Conservation (phyloP, 768 basidiomycete species). For the Daedaleopsis nitida region DNA sequence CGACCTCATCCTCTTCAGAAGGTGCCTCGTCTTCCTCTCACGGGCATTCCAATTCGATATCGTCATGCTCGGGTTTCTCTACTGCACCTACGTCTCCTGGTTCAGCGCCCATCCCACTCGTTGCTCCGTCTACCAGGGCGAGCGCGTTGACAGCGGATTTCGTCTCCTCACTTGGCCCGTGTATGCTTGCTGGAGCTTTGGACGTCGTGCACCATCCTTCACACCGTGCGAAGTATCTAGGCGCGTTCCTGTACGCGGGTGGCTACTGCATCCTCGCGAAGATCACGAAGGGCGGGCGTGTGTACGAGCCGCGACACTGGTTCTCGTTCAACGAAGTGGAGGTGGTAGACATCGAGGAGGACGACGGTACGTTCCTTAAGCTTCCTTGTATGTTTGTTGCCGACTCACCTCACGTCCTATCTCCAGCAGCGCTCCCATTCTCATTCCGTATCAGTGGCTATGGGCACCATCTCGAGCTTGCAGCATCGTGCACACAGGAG, state of each 20-base stretch:
- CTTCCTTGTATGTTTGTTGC: no score
- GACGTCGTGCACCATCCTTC: slow-evolving; percentile 79
- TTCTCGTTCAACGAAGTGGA: slow-evolving; percentile 77
- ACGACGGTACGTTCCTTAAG: slow-evolving; percentile 68
- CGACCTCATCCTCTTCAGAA: not conserved
- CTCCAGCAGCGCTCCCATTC: slow-evolving; percentile 73
- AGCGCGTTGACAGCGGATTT: slow-evolving; percentile 52
- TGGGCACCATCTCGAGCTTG: slow-evolving; percentile 82
- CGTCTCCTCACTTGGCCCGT: slow-evolving; percentile 74
- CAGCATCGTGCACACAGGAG: slow-evolving; percentile 81
- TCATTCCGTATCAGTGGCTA: slow-evolving; percentile 68
- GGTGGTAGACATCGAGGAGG: slow-evolving; percentile 64
- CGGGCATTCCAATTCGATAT: slow-evolving; percentile 1
- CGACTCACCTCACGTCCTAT: not conserved
- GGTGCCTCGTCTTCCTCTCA: not conserved
- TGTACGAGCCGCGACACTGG: slow-evolving; percentile 90
- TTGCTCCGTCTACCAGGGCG: slow-evolving; percentile 1
- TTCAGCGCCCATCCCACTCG: slow-evolving; percentile 8
- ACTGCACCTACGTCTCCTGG: slow-evolving; percentile 10
- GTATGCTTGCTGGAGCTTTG: slow-evolving; percentile 80
- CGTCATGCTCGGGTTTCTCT: not conserved
- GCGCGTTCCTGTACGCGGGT: slow-evolving; percentile 84
- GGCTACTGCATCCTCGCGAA: slow-evolving; percentile 89
- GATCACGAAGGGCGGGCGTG: slow-evolving; percentile 70
- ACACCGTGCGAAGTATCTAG: slow-evolving; percentile 69